Base-by-base conservation (phyloP, 176 grass and related monocot species). In the Zoysia pacifica region DNA sequence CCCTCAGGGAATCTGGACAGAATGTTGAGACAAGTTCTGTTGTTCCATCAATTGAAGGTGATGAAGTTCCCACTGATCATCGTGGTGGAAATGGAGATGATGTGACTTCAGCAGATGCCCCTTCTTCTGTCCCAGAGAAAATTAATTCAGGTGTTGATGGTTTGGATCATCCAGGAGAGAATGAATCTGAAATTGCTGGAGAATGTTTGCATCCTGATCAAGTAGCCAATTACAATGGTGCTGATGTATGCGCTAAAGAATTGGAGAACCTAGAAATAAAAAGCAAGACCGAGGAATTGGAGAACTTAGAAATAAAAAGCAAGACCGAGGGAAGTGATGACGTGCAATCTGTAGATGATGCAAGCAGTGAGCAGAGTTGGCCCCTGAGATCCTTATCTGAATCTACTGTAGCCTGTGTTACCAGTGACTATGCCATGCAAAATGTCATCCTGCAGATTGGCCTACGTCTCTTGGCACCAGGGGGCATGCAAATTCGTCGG, bases 391-490 rank as follows among this genome's bases (percentile, higher is more conserved):
- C 96, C 61, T 91, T 99, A 85, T 99, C 96, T 11, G 92, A 99
- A 83, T 99, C 96, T 5, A 93, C 86, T 82, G 79, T 99, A 43
- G 96, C 96, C 2, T 99, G 96, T 70, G 60, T 93, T 75, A 99
- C 96, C 51, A 87, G 89, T 77, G 96, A 99, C 41, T 99, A 91
- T 71, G 96, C 96, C 45, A 99, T 99, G 96, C 96, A 99, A 82
- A 99, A 99, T 80, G 97, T 99, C 85, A 83, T 99, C 64, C 69
- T 99, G 59, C 97, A 96, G 79, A 96, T 99, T 83, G 97, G 97
- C 64, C 89, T 99, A 8, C 90, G 92, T 42, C 82, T 99, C 41
- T 83, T 96, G 70, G 97, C 97, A 41, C 88, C 93, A 74, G 93
- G 93, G 61, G 97, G 97, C 56, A 99, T 99, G 97, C 97, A 99